Base-by-base conservation (phyloP, 2,329 filamentous ascomycete genomes). In the Fonsecaea erecta region DNA sequence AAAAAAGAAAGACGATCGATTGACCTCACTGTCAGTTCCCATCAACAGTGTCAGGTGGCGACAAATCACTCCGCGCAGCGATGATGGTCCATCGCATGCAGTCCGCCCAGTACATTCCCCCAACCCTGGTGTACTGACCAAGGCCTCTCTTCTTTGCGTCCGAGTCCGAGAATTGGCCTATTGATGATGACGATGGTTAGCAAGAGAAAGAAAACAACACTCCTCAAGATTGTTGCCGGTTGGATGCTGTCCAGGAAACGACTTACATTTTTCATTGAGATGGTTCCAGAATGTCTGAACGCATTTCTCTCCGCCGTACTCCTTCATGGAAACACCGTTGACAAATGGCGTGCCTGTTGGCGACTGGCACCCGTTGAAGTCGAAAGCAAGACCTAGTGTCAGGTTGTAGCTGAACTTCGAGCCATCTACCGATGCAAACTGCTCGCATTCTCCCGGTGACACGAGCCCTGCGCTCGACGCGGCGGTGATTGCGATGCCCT, bases 21-120 rank as follows among this genome's bases (percentile, higher is more conserved):
- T 11, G 16, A n/a, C 37, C 14, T 48, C 9, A 48, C 18, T 24
- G 18, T 4, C 21, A 24, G 3, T 12, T 2, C 24, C 18, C 43
- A 48, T 48, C 43, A 24, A 48, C 43, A 24, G 43, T 48, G 43
- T 62, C 35, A 40, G 52, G 52, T 18, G 60, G 60, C 28, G 35
- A 28, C 37, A 52, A 30, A 28, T 54, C 58, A 12, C 14, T 21
- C 12, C 51, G 46, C 14, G 51, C 30, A 30, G 62, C 56, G 6
- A 61, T 55, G 24, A 61, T 3, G 0, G 52, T 61, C 57, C 57
- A 64, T 9, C 57, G 56, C 52, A 64, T 43, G 32, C 62, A 64
- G 14, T 56, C 52, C 21, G 32, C n/a, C 52, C 52, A 64, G 5
- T 30, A 55, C 40, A 64, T 52, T 6, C 62, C 62, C 2, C 62